phyloP scores from a whole-genome alignment of 129 eudicot genomes.

The Erigeron canadensis region DNA sequence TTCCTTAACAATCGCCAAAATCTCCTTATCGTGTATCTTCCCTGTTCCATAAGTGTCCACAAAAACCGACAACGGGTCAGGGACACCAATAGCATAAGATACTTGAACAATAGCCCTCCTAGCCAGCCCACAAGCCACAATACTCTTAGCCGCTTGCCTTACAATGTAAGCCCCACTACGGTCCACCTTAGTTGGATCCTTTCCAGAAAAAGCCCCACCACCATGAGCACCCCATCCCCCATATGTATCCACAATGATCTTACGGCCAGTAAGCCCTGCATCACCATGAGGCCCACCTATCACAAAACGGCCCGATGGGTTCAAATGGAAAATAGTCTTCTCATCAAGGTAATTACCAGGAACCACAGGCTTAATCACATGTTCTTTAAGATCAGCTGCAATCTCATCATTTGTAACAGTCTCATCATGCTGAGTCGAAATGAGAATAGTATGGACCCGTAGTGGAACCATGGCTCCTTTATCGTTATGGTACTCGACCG shows the following conservation, averaged over 20 bases:
- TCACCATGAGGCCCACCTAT: slow-evolving; percentile 32
- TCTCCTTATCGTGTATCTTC: slow-evolving; percentile 23
- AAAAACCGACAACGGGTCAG: slow-evolving; percentile 25
- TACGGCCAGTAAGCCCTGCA: slow-evolving; percentile 27
- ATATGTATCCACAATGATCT: slow-evolving; percentile 22
- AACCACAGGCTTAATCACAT: slow-evolving; percentile 23
- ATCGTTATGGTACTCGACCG: slow-evolving; percentile 28
- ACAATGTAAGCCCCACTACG: slow-evolving; percentile 28
- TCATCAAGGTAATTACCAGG: slow-evolving; percentile 22
- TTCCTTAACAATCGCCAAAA: slow-evolving; percentile 19
- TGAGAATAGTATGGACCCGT: slow-evolving; percentile 24
- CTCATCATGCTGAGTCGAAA: slow-evolving; percentile 28
- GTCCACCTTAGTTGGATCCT: slow-evolving; percentile 27
- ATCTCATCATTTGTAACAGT: slow-evolving; percentile 26
- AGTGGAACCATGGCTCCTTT: slow-evolving; percentile 30
- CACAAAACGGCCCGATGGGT: slow-evolving; percentile 28
- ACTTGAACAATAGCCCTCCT: slow-evolving; percentile 28
- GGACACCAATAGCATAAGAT: slow-evolving; percentile 25
- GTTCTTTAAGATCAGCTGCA: slow-evolving; percentile 24
- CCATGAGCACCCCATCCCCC: slow-evolving; percentile 17
- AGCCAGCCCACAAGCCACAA: slow-evolving; percentile 20
- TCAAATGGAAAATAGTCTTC: slow-evolving; percentile 26
- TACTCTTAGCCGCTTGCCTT: slow-evolving; percentile 27
- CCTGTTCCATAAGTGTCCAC: slow-evolving; percentile 27
- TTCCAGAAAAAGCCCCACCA: slow-evolving; percentile 27